Evolutionary conservation across 345 rosid genomes (phyloP).

Genomic region (Camelina laxa): DNA sequence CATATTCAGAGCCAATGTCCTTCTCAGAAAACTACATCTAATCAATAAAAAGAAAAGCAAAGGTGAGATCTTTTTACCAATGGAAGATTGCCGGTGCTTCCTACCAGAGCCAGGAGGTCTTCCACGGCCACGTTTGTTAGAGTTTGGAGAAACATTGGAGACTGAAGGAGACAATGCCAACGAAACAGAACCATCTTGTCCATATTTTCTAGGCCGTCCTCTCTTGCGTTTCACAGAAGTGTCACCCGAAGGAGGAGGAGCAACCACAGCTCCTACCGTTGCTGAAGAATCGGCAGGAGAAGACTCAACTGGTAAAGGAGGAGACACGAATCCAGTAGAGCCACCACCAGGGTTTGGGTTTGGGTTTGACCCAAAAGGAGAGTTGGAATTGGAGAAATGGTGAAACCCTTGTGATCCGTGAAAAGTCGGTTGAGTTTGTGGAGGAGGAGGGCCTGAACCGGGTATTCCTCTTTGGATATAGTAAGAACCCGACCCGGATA

Average conservation of each 20-base stretch:
- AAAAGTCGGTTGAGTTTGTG: constrained; percentile 58
- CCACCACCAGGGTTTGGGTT: constrained; percentile 15
- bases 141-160: constrained; percentile 50
- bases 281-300: constrained; percentile 51
- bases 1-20: neutral
- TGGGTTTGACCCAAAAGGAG: constrained; percentile 61
- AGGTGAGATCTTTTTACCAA: constrained; percentile 51
- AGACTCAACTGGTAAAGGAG: constrained; percentile 54
- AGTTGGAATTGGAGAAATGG: constrained; percentile 53
- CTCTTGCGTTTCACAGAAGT: constrained; percentile 76
- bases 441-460: constrained; percentile 50
- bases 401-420: constrained; percentile 78
- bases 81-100: constrained; percentile 72
- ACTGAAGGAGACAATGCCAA: constrained; percentile 72
- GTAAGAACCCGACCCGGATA: constrained; percentile 78
- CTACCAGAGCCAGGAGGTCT: constrained; percentile 90
- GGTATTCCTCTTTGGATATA: constrained; percentile 77
- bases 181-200: constrained; percentile 78
- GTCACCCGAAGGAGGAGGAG: constrained; percentile 58
- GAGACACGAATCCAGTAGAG: constrained; percentile 44
- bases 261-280: constrained; percentile 38
- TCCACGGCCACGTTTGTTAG: constrained; percentile 89
- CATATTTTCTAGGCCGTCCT: constrained; percentile 91
- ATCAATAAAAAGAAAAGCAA: neutral
- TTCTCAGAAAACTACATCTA: constrained; percentile 6